Conservation (phyloP, 2,329 filamentous ascomycete species). For the Atkinsonella hypoxylon region DNA sequence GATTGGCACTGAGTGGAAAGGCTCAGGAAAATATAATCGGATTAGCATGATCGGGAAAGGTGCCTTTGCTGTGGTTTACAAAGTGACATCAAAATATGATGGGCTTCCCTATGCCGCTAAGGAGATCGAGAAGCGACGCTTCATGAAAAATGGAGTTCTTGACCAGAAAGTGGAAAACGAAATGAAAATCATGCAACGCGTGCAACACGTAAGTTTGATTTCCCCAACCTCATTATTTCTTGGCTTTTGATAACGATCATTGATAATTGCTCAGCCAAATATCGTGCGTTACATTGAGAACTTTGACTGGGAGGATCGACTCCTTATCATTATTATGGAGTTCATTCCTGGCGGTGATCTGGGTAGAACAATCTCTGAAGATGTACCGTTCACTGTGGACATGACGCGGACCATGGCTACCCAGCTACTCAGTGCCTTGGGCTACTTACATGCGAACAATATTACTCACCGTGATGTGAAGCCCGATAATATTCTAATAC, state of each 20-base stretch:
- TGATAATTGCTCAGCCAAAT: slow-evolving; percentile 45
- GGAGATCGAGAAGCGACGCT: slow-evolving; percentile 83
- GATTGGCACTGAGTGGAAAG: slow-evolving; percentile 61
- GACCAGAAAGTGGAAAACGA: slow-evolving; percentile 93
- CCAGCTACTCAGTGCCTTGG: slow-evolving; percentile 71
- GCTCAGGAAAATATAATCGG: slow-evolving; percentile 74
- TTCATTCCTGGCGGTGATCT: slow-evolving; percentile 75
- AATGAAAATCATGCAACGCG: slow-evolving; percentile 84
- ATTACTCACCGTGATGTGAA: slow-evolving; percentile 99
- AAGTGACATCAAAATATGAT: slow-evolving; percentile 74
- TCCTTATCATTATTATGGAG: slow-evolving; percentile 98
- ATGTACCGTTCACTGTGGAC: slow-evolving; percentile 52
- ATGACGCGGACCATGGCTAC: slow-evolving; percentile 59
- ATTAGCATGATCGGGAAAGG: slow-evolving; percentile 77
- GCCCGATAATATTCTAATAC: slow-evolving; percentile 90
- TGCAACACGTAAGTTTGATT: slow-evolving; percentile 58
- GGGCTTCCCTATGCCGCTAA: slow-evolving; percentile 83
- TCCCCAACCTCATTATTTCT: not conserved
- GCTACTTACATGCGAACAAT: slow-evolving; percentile 74
- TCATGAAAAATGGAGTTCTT: slow-evolving; percentile 83
- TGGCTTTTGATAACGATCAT: not conserved
- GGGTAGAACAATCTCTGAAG: slow-evolving; percentile 54
- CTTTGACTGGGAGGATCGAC: slow-evolving; percentile 64
- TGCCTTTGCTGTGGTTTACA: slow-evolving; percentile 89
- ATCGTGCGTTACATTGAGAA: slow-evolving; percentile 89